Evolutionary conservation across 768 basidiomycete genomes (phyloP), one percentile per base, ranked within the genome.

Genomic region (Mycena epipterygia): DNA sequence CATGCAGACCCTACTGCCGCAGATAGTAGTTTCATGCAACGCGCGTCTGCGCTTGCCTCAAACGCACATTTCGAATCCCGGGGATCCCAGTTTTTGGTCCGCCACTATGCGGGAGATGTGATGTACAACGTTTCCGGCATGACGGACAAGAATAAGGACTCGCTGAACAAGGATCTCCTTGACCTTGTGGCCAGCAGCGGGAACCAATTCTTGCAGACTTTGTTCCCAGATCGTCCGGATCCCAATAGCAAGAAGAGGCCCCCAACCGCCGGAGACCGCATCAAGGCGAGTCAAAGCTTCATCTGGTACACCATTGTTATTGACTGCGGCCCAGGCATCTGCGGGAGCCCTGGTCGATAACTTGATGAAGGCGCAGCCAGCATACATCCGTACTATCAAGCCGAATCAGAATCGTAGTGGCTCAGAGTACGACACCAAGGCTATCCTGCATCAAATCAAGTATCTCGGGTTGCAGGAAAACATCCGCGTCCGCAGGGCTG

Each of bases 141-240:
- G 97, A 99, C 98, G 19, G 98, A 99, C 83, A 99, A 99, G 88
- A 99, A 99, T 86, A 99, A 99, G 87, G 98, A 99, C 77, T 90
- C 95, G 1, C 86, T 99, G 59, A 88, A 96, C 81, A 99, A 98
- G 80, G 98, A 99, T 78, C 83, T 99, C 21, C 85, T 99, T 64
- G 97, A 99, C 76, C 88, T 99, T 49, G 86, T 99, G 64, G 93
- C 90, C 8, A 83, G 85, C 49, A 95, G 94, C 73, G 85, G 88
- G 17, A 97, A 98, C 77, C 83, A 87, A 51, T 99, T 99, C 87
- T 77, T 99, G 69, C 95, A 96, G 77, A 85, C 85, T 0, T 80
- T 99, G 5, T 99, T 99, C 87, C 93, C 95, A 1, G 97, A 99
- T 74, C 90, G 96, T 17, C 94, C 96, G 1, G 98, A 99, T 78